These are phyloP conservation scores for Trichosphaerium sp. DNA, from an alignment of 78 protist species.

Conservation along the genomic window DNA sequence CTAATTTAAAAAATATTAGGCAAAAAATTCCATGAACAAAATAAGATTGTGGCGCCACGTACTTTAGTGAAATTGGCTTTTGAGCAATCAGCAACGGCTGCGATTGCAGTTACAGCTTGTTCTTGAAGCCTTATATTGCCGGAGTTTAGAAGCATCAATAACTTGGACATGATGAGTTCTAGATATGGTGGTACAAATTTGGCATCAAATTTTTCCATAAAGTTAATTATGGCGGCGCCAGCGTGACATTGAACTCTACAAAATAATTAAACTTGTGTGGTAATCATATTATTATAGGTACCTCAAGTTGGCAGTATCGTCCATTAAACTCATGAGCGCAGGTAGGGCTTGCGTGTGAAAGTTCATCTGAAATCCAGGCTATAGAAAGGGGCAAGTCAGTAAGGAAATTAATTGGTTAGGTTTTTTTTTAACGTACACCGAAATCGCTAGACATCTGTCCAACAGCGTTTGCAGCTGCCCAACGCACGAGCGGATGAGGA, in stretches of 20 bases:
- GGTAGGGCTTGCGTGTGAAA: slow-evolving; percentile 14
- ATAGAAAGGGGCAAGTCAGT: background rate
- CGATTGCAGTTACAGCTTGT: slow-evolving; percentile 20
- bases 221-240: slow-evolving; percentile 64
- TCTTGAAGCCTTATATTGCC: background rate
- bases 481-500: slow-evolving; percentile 77
- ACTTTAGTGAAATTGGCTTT: background rate
- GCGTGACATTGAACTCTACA: slow-evolving; percentile 66
- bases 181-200: slow-evolving; percentile 44
- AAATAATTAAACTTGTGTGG: too few relatives aligned
- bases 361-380: slow-evolving; percentile 9
- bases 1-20: slow-evolving; percentile 20
- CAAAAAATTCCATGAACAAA: slow-evolving; percentile 20
- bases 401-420: background rate
- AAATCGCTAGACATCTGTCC: slow-evolving; percentile 79
- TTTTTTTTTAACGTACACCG: background rate
- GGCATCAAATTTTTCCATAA: slow-evolving; percentile 6
- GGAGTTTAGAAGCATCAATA: slow-evolving; percentile 13
- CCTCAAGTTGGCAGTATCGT: slow-evolving; percentile 16
- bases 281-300: too few relatives aligned
- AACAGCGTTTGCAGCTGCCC: slow-evolving; percentile 69
- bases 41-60: slow-evolving; percentile 7
- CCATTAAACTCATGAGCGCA: slow-evolving; percentile 17
- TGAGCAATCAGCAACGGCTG: slow-evolving; percentile 10
- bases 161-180: background rate